Percentiles rank a stretch among this genome's conserved stretches.
Conservation (phyloP, 2,329 filamentous ascomycete genomes). For the Teratosphaeria zuluensis region DNA sequence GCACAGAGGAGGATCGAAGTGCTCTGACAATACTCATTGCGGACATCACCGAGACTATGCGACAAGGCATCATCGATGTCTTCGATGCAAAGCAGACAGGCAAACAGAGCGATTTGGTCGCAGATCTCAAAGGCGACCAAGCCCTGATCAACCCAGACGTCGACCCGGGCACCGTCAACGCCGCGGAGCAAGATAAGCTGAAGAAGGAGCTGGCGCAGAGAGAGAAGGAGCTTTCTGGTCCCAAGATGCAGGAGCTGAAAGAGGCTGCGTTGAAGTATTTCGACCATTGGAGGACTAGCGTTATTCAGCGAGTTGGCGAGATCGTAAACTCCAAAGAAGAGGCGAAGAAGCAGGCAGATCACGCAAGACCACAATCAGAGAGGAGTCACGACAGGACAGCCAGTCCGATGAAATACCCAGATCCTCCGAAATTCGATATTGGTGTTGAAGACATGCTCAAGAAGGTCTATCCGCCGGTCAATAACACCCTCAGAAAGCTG, state of each 20-base stretch:
- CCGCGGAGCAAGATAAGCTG: constrained; percentile 14
- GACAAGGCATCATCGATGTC: constrained; percentile 32
- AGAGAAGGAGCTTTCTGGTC: constrained; percentile 41
- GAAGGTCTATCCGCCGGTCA: constrained; percentile 27
- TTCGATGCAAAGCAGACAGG: constrained; percentile 31
- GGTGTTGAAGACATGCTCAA: constrained; percentile 21
- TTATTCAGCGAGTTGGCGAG: constrained; percentile 62
- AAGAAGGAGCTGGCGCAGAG: constrained; percentile 27
- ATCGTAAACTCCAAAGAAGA: constrained; percentile 39
- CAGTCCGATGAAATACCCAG: constrained; percentile 13
- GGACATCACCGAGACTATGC: constrained; percentile 37
- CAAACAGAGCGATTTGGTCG: constrained; percentile 16
- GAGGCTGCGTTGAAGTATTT: constrained; percentile 62
- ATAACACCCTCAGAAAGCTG: constrained; percentile 27
- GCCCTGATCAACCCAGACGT: constrained; percentile 6
- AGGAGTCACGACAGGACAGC: constrained; percentile 7
- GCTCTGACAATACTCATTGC: constrained; percentile 39
- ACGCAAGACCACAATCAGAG: constrained; percentile 24
- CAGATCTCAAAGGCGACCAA: constrained; percentile 21
- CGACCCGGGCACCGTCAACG: constrained; percentile 8
- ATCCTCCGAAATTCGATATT: constrained; percentile 19
- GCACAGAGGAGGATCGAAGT: constrained; percentile 31
- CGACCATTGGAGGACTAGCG: constrained; percentile 66
- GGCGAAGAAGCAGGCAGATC: constrained; percentile 25
- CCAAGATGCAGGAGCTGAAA: constrained; percentile 55